phyloP scores from a whole-genome alignment of 2,329 filamentous ascomycete species.

The Scedosporium minutisporum region DNA sequence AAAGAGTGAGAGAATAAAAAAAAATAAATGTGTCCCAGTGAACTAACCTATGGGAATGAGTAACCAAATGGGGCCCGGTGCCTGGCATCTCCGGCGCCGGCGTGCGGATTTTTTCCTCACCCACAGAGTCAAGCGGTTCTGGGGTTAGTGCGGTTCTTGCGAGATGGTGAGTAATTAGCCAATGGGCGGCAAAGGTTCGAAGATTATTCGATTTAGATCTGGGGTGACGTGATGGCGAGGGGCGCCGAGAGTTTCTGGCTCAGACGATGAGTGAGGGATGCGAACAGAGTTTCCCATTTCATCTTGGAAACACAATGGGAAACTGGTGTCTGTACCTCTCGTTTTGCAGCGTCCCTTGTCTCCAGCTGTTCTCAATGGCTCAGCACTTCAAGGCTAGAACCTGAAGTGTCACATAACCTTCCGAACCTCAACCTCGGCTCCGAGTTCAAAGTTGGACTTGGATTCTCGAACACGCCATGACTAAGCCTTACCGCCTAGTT shows the following conservation, averaged over 20 bases:
- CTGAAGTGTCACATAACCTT: too few relatives aligned
- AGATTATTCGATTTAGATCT: slow-evolving; percentile 1
- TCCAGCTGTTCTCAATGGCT: too few relatives aligned
- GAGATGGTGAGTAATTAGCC: background rate
- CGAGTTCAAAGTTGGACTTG: too few relatives aligned
- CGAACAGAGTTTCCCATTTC: too few relatives aligned
- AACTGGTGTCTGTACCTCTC: too few relatives aligned
- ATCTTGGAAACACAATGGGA: too few relatives aligned
- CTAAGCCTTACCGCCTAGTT: too few relatives aligned
- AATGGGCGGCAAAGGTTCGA: background rate
- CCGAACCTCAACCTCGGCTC: too few relatives aligned
- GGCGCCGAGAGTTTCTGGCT: background rate
- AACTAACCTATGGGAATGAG: background rate
- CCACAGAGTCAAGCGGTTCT: background rate
- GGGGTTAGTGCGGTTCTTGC: background rate
- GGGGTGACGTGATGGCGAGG: background rate
- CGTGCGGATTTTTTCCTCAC: background rate
- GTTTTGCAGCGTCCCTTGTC: too few relatives aligned
- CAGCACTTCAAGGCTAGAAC: too few relatives aligned
- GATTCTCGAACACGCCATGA: too few relatives aligned
- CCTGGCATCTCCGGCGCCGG: background rate
- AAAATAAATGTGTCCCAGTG: background rate
- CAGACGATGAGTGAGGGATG: too few relatives aligned
- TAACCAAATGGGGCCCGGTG: background rate
- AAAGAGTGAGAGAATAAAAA: background rate